Evolutionary conservation across 345 rosid genomes (phyloP).

Genomic region (Isatis tinctoria): DNA sequence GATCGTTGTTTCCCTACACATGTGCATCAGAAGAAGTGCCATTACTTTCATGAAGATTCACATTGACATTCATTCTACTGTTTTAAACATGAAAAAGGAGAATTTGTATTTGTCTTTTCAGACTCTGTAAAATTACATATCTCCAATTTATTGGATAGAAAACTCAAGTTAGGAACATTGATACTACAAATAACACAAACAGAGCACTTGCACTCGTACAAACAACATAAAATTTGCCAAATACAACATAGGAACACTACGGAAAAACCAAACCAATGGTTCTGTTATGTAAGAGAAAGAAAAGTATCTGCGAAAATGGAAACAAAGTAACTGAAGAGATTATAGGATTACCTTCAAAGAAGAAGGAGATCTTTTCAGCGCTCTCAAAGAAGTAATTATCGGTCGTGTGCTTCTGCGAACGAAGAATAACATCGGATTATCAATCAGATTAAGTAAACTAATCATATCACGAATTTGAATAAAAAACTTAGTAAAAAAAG

Average conservation of each 20-base stretch:
- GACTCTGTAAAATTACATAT: neutral
- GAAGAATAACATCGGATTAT: neutral
- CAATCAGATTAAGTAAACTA: neutral
- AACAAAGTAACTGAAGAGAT: neutral
- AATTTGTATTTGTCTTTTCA: neutral
- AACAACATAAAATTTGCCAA: neutral
- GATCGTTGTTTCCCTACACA: neutral
- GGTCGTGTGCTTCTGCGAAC: conserved; percentile 44
- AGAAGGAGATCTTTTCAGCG: conserved; percentile 77
- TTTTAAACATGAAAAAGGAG: neutral
- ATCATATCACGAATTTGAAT: neutral
- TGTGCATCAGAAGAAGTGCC: neutral
- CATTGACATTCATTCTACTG: neutral
- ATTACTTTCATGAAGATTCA: neutral
- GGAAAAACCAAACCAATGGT: neutral
- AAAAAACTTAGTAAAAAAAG: neutral
- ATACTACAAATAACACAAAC: neutral
- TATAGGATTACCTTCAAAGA: conserved; percentile 73
- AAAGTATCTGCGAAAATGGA: neutral
- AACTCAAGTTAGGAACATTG: neutral
- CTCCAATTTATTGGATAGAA: neutral
- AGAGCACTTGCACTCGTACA: neutral
- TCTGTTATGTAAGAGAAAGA: neutral
- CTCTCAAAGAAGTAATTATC: conserved; percentile 87
- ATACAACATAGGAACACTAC: neutral